Base-by-base conservation (phyloP, 164 flowering plant species). In the Chimonanthus salicifolius region DNA sequence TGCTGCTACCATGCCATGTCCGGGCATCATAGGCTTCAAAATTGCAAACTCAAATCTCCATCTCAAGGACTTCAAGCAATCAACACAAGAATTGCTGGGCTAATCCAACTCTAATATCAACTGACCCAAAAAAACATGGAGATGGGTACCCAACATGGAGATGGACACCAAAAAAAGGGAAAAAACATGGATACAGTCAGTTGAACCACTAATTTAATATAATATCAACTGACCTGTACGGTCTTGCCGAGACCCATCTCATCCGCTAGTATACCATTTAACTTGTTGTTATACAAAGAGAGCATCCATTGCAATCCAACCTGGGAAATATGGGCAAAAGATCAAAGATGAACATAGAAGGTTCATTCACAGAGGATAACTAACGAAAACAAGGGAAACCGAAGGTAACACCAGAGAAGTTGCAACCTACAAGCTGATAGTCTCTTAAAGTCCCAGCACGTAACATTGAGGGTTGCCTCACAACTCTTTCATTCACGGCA, bases 261-360 rank as follows among this genome's bases (percentile, higher is more conserved):
- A 90, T 96, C 99, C 47, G 99, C 99, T 83, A 96, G 84, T 75
- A 96, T 96, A 69, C 99, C 99, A 85, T 96, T 96, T 74, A 96
- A 75, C 77, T 96, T 96, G 85, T 96, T 96, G 84, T 96, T 96
- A 71, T 96, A 96, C 79, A 96, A 84, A 20, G 99, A 96, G 70
- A 96, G 94, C 98, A 96, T 96, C 99, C 99, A 96, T 74, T 96
- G 99, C 81, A 96, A 84, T 51, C 99, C 99, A 87, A 96, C 97
- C 99, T 96, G 87, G 76, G 71, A 46, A 76, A 43, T 7, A 46
- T 3, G 13, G 51, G 64, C n/a, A 49, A 69, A 68, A 67, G 49
- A 49, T 67, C 4, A 69, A 60, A 67, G 49, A 49, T 67, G 5
- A 63, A n/a, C n/a, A 45, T 48, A 62, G 7, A 50, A 64, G 58